Percentiles rank a stretch among this genome's conserved stretches.
Evolutionary conservation across 177 flowering plant genomes (phyloP).

Genomic region (Vitis hybrid): DNA sequence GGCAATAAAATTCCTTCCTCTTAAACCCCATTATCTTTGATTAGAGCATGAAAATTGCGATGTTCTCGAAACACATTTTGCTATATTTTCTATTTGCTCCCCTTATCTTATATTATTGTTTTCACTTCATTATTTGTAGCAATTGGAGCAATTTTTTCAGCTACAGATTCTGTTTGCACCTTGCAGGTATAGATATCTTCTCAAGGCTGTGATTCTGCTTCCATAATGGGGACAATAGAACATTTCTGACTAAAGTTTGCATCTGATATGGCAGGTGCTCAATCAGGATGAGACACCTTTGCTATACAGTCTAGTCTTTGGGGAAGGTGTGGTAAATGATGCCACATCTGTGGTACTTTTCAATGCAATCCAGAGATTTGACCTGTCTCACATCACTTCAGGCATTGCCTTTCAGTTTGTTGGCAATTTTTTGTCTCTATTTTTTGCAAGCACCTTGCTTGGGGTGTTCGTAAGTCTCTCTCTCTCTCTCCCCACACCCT

Average conservation of each 20-base stretch:
- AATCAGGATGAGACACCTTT: conserved; percentile 68
- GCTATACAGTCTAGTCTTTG: conserved; percentile 63
- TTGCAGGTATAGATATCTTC: conserved; percentile 48
- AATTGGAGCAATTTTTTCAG: conserved; percentile 71
- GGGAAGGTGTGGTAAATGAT: conserved; percentile 74
- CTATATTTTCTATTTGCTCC: background rate
- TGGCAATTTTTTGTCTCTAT: conserved; percentile 41
- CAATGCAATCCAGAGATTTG: conserved; percentile 59
- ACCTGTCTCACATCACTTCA: conserved; percentile 32
- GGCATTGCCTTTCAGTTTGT: conserved; percentile 26
- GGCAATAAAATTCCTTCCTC: background rate
- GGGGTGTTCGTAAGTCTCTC: conserved; percentile 46
- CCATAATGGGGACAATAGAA: background rate
- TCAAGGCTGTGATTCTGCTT: background rate
- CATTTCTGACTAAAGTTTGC: conserved; percentile 3
- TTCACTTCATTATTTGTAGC: conserved; percentile 33
- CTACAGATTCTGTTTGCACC: conserved; percentile 77
- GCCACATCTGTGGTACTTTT: conserved; percentile 68
- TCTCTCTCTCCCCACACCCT: conserved; percentile 3
- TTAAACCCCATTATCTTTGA: background rate
- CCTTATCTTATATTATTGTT: background rate
- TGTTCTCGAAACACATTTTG: background rate
- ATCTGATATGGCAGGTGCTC: conserved; percentile 40
- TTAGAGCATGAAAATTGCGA: background rate
- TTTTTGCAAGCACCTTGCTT: conserved; percentile 50